Evolutionary conservation across 2,329 filamentous ascomycete genomes (phyloP), one percentile per base, ranked within the genome.

Genomic region (Epichloe uncinata): DNA sequence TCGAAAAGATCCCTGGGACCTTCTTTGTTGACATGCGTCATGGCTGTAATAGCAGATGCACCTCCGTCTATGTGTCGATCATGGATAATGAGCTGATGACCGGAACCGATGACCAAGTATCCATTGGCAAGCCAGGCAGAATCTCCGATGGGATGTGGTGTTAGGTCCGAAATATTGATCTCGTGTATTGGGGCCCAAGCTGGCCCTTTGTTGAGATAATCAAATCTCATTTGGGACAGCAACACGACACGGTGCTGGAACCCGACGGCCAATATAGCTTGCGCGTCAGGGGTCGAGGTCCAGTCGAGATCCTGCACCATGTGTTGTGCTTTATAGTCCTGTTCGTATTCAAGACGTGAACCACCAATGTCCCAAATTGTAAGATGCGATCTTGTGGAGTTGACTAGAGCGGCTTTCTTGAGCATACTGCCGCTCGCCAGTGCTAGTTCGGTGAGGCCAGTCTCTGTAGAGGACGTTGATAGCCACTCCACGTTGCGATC

Each of bases 311-410:
- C 90, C 54, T 84, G 81, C 40, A 96, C 88, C 5, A 75, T 77
- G 58, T 93, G 85, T 52, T 84, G 77, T 12, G 75, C 74, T 55
- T 84, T 77, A 55, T 89, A 93, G 33, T 80, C 75, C 58, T 91
- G 79, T 53, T 86, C 78, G 60, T 87, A 89, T 63, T 96, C 90
- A 5, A 95, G 74, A 54, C 88, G 83, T 2, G 82, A 82, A 50
- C 84, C 86, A 54, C 84, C 80, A 11, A 87, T 85, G 60, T 95
- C 90, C 91, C 90, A 96, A 46, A 96, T 95, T 0, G 87, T 94
- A 46, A 96, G 69, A 40, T 82, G 79, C 0, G 84, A 88, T 54
- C 83, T 80, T 13, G 76, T 73, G 3, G 78, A 73, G 61, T 94
- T 85, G 35, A 94, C 87, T 18, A 96, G 68, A 4, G 89, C 89